Evolutionary conservation across 2,329 filamentous ascomycete genomes (phyloP).

Genomic region (Sporothrix euskadiensis): DNA sequence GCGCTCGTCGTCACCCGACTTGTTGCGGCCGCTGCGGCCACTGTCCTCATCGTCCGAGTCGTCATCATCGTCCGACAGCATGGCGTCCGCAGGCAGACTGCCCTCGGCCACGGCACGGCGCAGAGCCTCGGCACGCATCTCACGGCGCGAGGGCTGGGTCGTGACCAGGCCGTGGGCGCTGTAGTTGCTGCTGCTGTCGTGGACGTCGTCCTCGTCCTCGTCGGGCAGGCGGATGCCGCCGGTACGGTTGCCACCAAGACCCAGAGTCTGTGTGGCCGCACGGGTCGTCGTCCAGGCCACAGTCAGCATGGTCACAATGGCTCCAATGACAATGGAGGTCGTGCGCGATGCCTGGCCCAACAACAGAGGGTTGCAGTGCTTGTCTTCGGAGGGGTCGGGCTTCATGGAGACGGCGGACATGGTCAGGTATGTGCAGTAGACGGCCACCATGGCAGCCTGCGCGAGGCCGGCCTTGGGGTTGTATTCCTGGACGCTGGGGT

Average conservation of each 20-base stretch:
- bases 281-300: conserved; percentile 97
- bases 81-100: conserved; percentile 83
- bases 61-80: conserved; percentile 70
- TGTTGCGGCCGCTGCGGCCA: conserved; percentile 62
- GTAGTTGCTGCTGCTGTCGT: conserved; percentile 22
- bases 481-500: conserved; percentile 84
- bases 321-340: conserved; percentile 87
- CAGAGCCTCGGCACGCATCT: conserved; percentile 91
- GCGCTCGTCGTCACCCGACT: conserved; percentile 82
- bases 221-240: conserved; percentile 65
- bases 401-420: conserved; percentile 99
- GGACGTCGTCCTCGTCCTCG: conserved; percentile 51
- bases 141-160: conserved; percentile 79
- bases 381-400: conserved; percentile 86
- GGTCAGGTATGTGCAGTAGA: conserved; percentile 98
- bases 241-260: conserved; percentile 62
- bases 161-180: conserved; percentile 74
- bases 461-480: conserved; percentile 93
- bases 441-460: conserved; percentile 95
- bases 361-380: conserved; percentile 89
- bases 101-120: conserved; percentile 91
- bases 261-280: conserved; percentile 86
- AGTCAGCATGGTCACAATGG: conserved; percentile 93
- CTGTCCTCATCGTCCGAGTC: conserved; percentile 67
- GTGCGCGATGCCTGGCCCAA: conserved; percentile 83